Conservation (phyloP, 2,329 filamentous ascomycete species). For the Periconia sp. region DNA sequence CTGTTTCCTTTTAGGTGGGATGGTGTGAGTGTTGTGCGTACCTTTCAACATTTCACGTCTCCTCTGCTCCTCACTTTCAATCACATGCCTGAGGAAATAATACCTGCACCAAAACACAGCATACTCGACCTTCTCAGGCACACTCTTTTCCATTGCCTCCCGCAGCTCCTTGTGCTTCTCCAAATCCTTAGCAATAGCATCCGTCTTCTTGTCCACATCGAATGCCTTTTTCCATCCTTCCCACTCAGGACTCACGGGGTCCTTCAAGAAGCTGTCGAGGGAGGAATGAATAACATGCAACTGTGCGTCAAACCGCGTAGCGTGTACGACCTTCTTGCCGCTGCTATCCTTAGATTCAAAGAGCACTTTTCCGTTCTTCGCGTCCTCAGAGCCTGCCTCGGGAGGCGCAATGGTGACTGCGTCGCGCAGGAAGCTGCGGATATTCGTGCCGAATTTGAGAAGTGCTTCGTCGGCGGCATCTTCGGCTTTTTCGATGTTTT, state of each 20-base stretch:
- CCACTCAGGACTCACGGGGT: conserved; percentile 79
- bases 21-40: conserved; percentile 50
- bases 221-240: conserved; percentile 75
- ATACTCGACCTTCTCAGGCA: conserved; percentile 93
- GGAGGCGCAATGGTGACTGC: conserved; percentile 88
- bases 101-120: conserved; percentile 91
- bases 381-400: conserved; percentile 53
- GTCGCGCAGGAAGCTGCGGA: conserved; percentile 87
- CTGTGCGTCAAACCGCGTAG: conserved; percentile 92
- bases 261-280: conserved; percentile 77
- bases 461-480: conserved; percentile 96
- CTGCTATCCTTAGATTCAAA: conserved; percentile 93
- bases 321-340: conserved; percentile 92
- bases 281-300: conserved; percentile 93
- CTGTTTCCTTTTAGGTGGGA: background rate
- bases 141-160: conserved; percentile 89
- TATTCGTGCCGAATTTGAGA: conserved; percentile 86
- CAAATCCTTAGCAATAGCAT: conserved; percentile 79
- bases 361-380: conserved; percentile 64
- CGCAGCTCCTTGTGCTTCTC: conserved; percentile 86
- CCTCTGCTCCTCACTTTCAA: conserved; percentile 90
- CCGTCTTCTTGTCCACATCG: conserved; percentile 82
- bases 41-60: conserved; percentile 90
- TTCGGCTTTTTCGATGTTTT: conserved; percentile 89
- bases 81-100: conserved; percentile 90